Conservation (phyloP, 2,329 filamentous ascomycete genomes). For the Fusarium bactridioides region DNA sequence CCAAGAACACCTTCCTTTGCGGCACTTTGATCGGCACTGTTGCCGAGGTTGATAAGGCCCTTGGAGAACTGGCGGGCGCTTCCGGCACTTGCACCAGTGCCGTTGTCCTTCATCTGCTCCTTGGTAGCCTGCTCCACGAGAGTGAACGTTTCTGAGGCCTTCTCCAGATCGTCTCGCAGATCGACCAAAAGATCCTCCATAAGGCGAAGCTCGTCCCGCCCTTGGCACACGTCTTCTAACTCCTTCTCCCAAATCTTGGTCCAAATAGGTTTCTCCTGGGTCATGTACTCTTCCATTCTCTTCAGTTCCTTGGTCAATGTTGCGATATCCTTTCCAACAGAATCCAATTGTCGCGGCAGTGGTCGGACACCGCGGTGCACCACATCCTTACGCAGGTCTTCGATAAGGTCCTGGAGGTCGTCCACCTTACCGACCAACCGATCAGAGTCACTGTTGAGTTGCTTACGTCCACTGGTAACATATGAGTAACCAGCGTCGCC, state of each 20-base stretch:
- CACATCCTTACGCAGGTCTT: constrained; percentile 97
- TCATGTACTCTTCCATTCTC: constrained; percentile 92
- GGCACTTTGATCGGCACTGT: constrained; percentile 72
- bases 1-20: constrained; percentile 92
- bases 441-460: constrained; percentile 86
- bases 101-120: constrained; percentile 85
- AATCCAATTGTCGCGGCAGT: constrained; percentile 86
- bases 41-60: constrained; percentile 61
- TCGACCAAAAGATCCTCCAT: constrained; percentile 95
- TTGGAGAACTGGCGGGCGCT: constrained; percentile 65
- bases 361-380: constrained; percentile 92
- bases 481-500: constrained; percentile 85
- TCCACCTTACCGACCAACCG: constrained; percentile 91
- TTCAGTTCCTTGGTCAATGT: constrained; percentile 84
- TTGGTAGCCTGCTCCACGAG: constrained; percentile 98
- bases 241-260: constrained; percentile 99
- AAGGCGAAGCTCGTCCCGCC: constrained; percentile 91
- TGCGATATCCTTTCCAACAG: constrained; percentile 87
- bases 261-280: constrained; percentile 93
- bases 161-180: constrained; percentile 92
- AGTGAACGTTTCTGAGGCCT: constrained; percentile 90
- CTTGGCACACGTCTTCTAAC: constrained; percentile 93
- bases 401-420: constrained; percentile 95
- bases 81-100: constrained; percentile 58
- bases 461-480: constrained; percentile 86